A percentile compares a stretch with the other conserved stretches of the same genome.
Evolutionary conservation across 805 yeast genomes (phyloP).

Genomic region (Suhomyces kilbournensis): DNA sequence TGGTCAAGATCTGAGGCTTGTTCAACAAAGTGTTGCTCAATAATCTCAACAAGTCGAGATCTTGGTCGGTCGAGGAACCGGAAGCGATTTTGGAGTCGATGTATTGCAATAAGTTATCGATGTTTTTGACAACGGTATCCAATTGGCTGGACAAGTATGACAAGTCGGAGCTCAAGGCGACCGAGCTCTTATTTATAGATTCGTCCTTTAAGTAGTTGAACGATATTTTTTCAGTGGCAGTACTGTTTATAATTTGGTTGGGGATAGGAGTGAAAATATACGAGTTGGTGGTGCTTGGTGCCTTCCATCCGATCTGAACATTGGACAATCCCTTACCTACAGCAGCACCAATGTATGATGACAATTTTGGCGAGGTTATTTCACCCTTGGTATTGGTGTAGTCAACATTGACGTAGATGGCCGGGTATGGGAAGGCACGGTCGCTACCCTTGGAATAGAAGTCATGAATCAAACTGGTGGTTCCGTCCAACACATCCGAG

Average conservation of each 20-base stretch:
- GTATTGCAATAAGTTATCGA: slow-evolving; percentile 49
- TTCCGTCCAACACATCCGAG: slow-evolving; percentile 58
- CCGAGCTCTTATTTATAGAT: slow-evolving; percentile 27
- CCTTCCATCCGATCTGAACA: slow-evolving; percentile 41
- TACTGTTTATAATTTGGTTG: slow-evolving; percentile 54
- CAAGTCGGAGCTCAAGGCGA: slow-evolving; percentile 31
- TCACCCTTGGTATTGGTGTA: slow-evolving; percentile 47
- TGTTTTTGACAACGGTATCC: slow-evolving; percentile 42
- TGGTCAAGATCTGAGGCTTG: slow-evolving; percentile 48
- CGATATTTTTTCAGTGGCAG: slow-evolving; percentile 54
- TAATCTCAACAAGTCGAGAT: slow-evolving; percentile 62
- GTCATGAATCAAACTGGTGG: slow-evolving; percentile 77
- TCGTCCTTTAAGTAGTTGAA: slow-evolving; percentile 44
- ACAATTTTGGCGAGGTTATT: slow-evolving; percentile 51
- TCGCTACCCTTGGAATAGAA: slow-evolving; percentile 68
- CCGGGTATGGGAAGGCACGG: slow-evolving; percentile 72
- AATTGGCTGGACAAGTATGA: slow-evolving; percentile 47
- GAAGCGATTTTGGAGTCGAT: slow-evolving; percentile 37
- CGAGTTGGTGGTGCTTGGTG: slow-evolving; percentile 28
- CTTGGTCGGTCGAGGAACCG: slow-evolving; percentile 43
- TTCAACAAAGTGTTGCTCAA: slow-evolving; percentile 56
- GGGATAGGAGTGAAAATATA: slow-evolving; percentile 78
- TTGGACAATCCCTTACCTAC: slow-evolving; percentile 53
- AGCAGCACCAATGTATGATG: slow-evolving; percentile 74
- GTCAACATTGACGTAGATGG: slow-evolving; percentile 73